These are phyloP conservation scores for Rhizopogon vesiculosus DNA, from an alignment of 768 basidiomycete genomes.

Conservation along the genomic window DNA sequence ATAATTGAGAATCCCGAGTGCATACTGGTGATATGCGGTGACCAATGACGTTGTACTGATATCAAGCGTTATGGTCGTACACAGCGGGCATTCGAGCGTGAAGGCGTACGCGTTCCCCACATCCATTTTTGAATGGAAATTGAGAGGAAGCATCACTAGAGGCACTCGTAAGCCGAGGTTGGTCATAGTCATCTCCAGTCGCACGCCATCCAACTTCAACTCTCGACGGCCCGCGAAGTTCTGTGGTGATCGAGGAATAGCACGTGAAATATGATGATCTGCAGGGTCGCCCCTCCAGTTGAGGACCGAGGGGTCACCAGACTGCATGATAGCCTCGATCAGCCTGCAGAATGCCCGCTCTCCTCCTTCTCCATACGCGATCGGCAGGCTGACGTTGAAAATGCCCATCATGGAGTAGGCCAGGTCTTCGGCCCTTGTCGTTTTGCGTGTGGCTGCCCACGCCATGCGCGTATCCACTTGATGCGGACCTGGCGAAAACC, in stretches of 20 bases:
- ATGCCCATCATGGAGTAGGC: constrained; percentile 22
- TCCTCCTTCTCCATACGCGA: constrained; percentile 20
- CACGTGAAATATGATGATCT: too few species aligned
- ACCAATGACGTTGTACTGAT: too few species aligned
- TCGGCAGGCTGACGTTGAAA: constrained; percentile 16
- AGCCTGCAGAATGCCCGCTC: constrained; percentile 18
- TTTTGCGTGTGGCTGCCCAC: constrained; percentile 20
- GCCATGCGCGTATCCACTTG: constrained; percentile 14
- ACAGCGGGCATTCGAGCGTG: too few species aligned
- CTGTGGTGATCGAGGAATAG: too few species aligned
- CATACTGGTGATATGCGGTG: neutral
- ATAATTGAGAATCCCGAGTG: neutral
- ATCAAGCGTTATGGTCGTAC: too few species aligned
- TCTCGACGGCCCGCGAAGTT: too few species aligned
- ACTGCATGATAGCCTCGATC: constrained; percentile 2
- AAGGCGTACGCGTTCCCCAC: too few species aligned
- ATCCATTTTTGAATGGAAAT: neutral
- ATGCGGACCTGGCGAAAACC: constrained; percentile 3
- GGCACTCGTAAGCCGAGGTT: neutral
- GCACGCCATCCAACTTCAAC: too few species aligned
- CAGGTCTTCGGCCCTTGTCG: constrained; percentile 17
- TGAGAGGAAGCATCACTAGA: neutral
- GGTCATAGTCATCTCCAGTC: neutral
- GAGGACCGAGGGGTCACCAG: neutral
- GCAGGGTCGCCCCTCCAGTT: neutral